Evolutionary conservation across 805 yeast genomes (phyloP).

Genomic region (Ogataea corticis): DNA sequence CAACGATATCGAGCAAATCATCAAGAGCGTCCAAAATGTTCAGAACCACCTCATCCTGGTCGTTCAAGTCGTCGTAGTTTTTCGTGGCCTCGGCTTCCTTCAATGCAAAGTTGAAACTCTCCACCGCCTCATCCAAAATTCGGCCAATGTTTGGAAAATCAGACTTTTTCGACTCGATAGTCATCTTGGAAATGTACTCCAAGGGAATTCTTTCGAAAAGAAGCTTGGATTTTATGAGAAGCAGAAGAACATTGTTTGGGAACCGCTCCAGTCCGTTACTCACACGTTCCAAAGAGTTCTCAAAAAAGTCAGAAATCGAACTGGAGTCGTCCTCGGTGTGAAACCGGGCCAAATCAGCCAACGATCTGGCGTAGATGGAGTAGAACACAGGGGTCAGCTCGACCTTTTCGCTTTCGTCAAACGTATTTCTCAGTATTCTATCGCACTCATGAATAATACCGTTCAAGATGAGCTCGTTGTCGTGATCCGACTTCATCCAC

Average conservation of each 20-base stretch:
- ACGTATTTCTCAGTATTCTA: constrained; percentile 57
- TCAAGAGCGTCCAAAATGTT: constrained; percentile 60
- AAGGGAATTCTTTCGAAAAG: constrained; percentile 59
- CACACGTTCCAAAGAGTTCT: constrained; percentile 71
- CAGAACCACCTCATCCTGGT: constrained; percentile 35
- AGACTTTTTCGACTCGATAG: constrained; percentile 37
- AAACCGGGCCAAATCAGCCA: constrained; percentile 63
- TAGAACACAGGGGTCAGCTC: constrained; percentile 56
- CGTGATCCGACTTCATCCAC: constrained; percentile 54
- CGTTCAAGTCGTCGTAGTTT: constrained; percentile 21
- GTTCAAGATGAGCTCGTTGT: constrained; percentile 65
- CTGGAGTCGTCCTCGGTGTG: constrained; percentile 33
- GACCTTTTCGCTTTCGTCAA: constrained; percentile 31
- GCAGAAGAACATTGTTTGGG: constrained; percentile 43
- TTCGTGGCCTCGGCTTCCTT: constrained; percentile 25
- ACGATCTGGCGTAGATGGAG: constrained; percentile 70
- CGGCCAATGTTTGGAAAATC: constrained; percentile 39
- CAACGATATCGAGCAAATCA: constrained; percentile 67
- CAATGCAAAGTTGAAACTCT: constrained; percentile 47
- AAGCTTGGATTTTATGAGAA: constrained; percentile 59
- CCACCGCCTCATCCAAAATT: constrained; percentile 47
- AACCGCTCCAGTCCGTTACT: constrained; percentile 54
- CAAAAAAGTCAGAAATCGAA: constrained; percentile 54
- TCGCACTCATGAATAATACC: constrained; percentile 95
- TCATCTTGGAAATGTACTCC: constrained; percentile 54